Base-by-base conservation (phyloP, 2,329 filamentous ascomycete genomes). In the Penicillium sp. region DNA sequence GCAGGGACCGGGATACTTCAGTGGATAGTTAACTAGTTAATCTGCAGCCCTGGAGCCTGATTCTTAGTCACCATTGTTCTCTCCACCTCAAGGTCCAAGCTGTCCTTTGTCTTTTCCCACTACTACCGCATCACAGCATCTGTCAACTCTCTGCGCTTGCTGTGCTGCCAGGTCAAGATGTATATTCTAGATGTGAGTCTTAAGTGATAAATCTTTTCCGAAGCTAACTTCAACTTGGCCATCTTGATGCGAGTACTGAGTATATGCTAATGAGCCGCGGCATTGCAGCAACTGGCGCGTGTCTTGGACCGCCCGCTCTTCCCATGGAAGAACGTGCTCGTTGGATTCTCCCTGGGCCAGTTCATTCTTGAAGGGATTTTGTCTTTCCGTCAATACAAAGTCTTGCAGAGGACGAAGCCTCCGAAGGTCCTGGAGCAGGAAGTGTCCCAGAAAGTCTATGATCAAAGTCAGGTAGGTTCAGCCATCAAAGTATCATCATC, bases 261-360 rank as follows among this genome's bases (percentile, higher is more conserved):
- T 5, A 41, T 41, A 15, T 17, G 35, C 35, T 41, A 41, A 41
- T 15, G 35, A 41, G 35, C 55, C 56, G 65, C 64, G 61, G 48
- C 61, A 53, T 29, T 58, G 57, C 48, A 87, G 84, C 83, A 86
- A 83, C 88, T 98, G 70, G 92, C 92, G 75, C 88, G 87, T 78
- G 89, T 91, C 79, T 90, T 98, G 72, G 95, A 99, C 83, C 88
- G 91, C 74, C 93, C 94, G 62, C 84, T 91, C 74, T 97, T 98
- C 82, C 94, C 95, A 59, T 99, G 95, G 95, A 99, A 97, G 87
- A 91, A 88, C 77, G 88, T 99, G 71, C 93, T 99, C 72, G 86
- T 98, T 70, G 91, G 93, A 72, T 99, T 99, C 82, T 96, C 93
- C 31, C 78, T 98, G 71, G 92, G 91, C 64, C 92, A 99, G 76